A percentile compares a stretch with the other conserved stretches of the same genome.
These are phyloP conservation scores for Peniophora sp. DNA, from an alignment of 1,284 basidiomycete genomes.

Conservation along the genomic window DNA sequence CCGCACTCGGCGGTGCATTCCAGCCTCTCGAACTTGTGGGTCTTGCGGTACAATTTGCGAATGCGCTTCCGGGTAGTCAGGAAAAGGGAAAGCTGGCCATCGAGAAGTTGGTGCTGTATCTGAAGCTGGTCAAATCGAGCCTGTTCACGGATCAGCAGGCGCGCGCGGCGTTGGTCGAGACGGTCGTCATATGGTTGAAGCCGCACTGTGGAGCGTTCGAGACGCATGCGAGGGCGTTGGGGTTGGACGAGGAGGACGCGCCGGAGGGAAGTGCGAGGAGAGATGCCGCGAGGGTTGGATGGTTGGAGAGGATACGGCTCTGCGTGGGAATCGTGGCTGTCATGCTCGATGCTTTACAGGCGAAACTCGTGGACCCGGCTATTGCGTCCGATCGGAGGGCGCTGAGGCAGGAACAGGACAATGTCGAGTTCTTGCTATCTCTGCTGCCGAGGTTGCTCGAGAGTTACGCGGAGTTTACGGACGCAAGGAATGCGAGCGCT, in stretches of 20 bases:
- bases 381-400: constrained; percentile 55
- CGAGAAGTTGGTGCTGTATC: constrained; percentile 91
- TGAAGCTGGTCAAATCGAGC: constrained; percentile 85
- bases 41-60: constrained; percentile 82
- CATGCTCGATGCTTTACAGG: constrained; percentile 86
- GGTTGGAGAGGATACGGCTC: constrained; percentile 86
- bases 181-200: constrained; percentile 89
- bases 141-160: constrained; percentile 81
- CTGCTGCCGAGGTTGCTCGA: constrained; percentile 85
- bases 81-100: constrained; percentile 84
- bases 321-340: constrained; percentile 82
- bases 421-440: constrained; percentile 85
- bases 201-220: constrained; percentile 93
- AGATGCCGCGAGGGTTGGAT: constrained; percentile 75
- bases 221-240: constrained; percentile 57
- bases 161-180: constrained; percentile 78
- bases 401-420: constrained; percentile 83
- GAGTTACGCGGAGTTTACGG: constrained; percentile 81
- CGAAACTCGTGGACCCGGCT: constrained; percentile 64
- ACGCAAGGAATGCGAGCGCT: constrained; percentile 53
- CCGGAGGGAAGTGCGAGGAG: constrained; percentile 22
- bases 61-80: constrained; percentile 56
- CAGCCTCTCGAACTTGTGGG: constrained; percentile 76
- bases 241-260: constrained; percentile 51
- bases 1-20: constrained; percentile 80